Percentiles rank a stretch among this genome's conserved stretches.
Evolutionary conservation across 129 eudicot species (phyloP).

Genomic region (Lactuca saligna): DNA sequence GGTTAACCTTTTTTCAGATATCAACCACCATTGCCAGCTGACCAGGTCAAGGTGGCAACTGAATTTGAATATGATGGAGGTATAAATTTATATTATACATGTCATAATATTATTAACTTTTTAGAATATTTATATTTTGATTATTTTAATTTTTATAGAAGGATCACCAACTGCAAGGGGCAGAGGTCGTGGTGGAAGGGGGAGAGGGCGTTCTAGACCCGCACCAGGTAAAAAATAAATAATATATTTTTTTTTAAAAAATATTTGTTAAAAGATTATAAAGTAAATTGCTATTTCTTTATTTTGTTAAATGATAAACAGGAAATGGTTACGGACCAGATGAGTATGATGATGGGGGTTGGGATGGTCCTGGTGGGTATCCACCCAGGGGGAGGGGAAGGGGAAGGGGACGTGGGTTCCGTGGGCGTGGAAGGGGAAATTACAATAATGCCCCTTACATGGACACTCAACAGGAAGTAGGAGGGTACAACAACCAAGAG

Average conservation of each 20-base stretch:
- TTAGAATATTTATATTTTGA: constrained; percentile 3
- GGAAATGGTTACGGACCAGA: constrained; percentile 61
- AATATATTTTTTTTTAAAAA: too few species aligned
- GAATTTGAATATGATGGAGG: constrained; percentile 92
- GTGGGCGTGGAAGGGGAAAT: constrained; percentile 91
- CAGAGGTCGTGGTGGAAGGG: constrained; percentile 93
- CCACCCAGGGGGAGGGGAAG: constrained; percentile 81
- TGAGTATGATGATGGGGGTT: constrained; percentile 88
- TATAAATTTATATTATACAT: constrained; percentile 12
- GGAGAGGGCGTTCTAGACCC: constrained; percentile 83
- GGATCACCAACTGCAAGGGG: constrained; percentile 90
- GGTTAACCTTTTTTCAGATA: constrained; percentile 50
- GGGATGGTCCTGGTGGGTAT: constrained; percentile 67
- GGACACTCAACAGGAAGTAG: constrained; percentile 60
- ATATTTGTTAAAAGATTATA: too few species aligned
- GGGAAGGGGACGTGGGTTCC: constrained; percentile 78
- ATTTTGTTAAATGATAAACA: constrained; percentile 16
- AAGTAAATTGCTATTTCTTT: background rate
- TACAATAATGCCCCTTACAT: constrained; percentile 56
- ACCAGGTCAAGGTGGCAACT: constrained; percentile 71
- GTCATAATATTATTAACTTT: background rate
- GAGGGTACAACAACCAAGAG: constrained; percentile 72
- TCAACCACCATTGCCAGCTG: constrained; percentile 94
- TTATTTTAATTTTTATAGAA: constrained; percentile 39
- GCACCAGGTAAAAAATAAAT: constrained; percentile 37